Conservation (phyloP, 176 grass and related monocot genomes). For the Guadua angustifolia region DNA sequence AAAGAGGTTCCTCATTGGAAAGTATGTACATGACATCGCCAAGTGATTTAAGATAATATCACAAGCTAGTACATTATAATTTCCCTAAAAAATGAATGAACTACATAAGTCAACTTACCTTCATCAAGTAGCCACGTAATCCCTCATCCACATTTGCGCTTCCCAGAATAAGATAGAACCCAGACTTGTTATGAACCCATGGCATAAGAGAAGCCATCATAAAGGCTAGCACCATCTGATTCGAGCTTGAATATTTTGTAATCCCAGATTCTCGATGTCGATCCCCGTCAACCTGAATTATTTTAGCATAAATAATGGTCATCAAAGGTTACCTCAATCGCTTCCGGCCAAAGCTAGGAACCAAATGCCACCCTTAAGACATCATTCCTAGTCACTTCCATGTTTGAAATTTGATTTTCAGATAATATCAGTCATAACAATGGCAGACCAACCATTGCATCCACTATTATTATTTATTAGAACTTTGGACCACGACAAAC, state of each 20-base stretch:
- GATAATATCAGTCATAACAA: background rate
- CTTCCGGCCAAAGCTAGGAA: slow-evolving; percentile 12
- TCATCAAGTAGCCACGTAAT: slow-evolving; percentile 96
- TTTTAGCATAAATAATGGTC: slow-evolving; percentile 31
- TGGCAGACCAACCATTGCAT: background rate
- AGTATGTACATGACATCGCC: slow-evolving; percentile 92
- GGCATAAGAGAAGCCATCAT: slow-evolving; percentile 97
- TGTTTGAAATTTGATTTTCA: background rate
- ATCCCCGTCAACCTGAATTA: slow-evolving; percentile 78
- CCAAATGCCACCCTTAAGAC: background rate
- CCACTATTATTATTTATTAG: background rate
- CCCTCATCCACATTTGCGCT: slow-evolving; percentile 98
- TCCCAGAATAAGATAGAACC: slow-evolving; percentile 99
- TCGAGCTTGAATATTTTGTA: slow-evolving; percentile 99
- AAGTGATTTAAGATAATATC: slow-evolving; percentile 24
- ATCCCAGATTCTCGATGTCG: slow-evolving; percentile 86
- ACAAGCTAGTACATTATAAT: background rate
- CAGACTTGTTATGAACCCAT: too few species aligned
- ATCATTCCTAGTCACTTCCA: background rate
- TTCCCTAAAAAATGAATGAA: background rate
- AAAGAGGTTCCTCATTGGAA: slow-evolving; percentile 97
- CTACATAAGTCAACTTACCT: slow-evolving; percentile 58
- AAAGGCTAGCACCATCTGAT: slow-evolving; percentile 96
- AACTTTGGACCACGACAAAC: background rate
- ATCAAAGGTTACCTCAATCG: slow-evolving; percentile 12